Percentiles rank a stretch among this genome's conserved stretches.
phyloP scores from a whole-genome alignment of 352 stramenopile species.

The Globisporangium yorkense region DNA sequence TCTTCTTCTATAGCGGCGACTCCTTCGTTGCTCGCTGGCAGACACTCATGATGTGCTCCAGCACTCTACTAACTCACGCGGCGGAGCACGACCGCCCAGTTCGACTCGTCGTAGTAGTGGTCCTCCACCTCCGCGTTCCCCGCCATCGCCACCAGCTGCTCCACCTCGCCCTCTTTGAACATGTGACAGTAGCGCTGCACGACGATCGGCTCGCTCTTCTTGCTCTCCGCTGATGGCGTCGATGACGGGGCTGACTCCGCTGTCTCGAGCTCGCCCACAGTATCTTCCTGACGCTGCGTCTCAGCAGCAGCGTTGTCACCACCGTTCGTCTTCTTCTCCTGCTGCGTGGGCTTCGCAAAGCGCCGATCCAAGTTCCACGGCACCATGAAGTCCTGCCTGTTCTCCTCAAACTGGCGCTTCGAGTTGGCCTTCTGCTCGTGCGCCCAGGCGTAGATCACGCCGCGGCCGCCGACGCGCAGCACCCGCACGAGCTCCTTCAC shows the following conservation, averaged over 20 bases:
- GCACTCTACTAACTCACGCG: constrained; percentile 14
- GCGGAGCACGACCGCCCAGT: constrained; percentile 80
- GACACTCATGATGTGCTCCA: not conserved
- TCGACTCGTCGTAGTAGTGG: constrained; percentile 83
- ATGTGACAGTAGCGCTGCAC: constrained; percentile 88
- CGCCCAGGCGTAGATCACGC: constrained; percentile 84
- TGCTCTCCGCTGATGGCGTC: not conserved
- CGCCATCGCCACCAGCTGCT: constrained; percentile 52
- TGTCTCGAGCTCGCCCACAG: not conserved
- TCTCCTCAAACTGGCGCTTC: constrained; percentile 63
- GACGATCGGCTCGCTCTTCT: constrained; percentile 25
- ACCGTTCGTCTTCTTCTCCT: not conserved
- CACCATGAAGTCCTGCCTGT: constrained; percentile 83
- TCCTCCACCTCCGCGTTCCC: constrained; percentile 60
- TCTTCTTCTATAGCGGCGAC: not conserved
- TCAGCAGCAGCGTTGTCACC: not conserved
- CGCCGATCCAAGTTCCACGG: constrained; percentile 85
- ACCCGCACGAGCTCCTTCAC: constrained; percentile 78
- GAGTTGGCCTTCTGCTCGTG: constrained; percentile 79
- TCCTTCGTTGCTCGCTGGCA: not conserved
- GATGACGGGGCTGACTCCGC: not conserved
- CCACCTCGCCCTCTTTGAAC: constrained; percentile 82
- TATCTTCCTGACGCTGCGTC: not conserved
- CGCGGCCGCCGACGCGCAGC: constrained; percentile 53
- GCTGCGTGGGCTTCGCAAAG: constrained; percentile 23